These are phyloP conservation scores for Halophytophthora polymorphica DNA, from an alignment of 352 stramenopile genomes.

Conservation along the genomic window DNA sequence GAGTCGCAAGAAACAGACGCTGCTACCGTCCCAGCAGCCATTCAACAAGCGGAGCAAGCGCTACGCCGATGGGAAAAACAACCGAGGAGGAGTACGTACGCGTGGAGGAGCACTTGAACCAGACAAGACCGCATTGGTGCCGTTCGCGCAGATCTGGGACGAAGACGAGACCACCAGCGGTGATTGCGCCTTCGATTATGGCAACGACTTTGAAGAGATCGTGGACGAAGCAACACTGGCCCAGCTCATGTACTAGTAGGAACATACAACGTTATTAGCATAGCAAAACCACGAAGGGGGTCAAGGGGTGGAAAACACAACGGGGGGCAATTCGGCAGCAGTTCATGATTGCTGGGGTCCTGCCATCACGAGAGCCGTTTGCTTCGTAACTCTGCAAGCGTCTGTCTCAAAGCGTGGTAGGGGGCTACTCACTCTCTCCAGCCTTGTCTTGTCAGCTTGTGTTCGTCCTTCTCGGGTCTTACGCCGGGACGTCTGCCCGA, in stretches of 20 bases:
- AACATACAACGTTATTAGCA: not conserved
- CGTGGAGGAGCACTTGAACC: not conserved
- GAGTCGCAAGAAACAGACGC: not conserved
- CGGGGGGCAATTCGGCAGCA: too few relatives aligned
- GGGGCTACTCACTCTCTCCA: too few relatives aligned
- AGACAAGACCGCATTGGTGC: not conserved
- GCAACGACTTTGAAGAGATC: conserved; percentile 81
- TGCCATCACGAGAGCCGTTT: too few relatives aligned
- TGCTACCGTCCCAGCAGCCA: too few relatives aligned
- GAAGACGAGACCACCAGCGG: conserved; percentile 24
- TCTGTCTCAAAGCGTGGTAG: too few relatives aligned
- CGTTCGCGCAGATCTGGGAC: not conserved
- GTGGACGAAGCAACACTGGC: conserved; percentile 63
- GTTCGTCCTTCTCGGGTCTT: conserved; percentile 4
- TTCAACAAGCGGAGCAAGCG: too few relatives aligned
- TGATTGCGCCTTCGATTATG: conserved; percentile 60
- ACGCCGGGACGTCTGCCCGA: conserved; percentile 38
- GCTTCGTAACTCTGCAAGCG: too few relatives aligned
- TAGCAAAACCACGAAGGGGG: too few relatives aligned
- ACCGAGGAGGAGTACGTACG: conserved; percentile 2
- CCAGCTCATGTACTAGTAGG: conserved; percentile 44
- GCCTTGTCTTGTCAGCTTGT: too few relatives aligned
- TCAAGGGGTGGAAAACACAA: too few relatives aligned
- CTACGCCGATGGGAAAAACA: not conserved
- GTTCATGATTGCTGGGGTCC: too few relatives aligned